These are phyloP conservation scores for Aspergillus cristatus DNA, from an alignment of 495 filamentous ascomycete species.

Conservation along the genomic window DNA sequence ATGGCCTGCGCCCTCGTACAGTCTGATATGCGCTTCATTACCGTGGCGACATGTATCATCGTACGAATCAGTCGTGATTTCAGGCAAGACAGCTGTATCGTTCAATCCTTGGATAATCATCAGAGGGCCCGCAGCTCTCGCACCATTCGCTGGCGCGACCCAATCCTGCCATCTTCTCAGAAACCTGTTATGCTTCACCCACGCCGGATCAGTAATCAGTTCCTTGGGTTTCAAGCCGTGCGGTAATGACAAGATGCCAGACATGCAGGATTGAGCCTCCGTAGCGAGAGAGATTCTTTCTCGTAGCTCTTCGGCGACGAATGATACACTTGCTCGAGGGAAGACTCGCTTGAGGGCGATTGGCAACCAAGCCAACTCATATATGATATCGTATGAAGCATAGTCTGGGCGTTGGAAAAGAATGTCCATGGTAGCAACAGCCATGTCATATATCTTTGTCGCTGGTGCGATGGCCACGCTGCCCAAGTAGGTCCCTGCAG, in stretches of 20 bases:
- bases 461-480: conserved; percentile 29
- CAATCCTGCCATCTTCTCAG: conserved; percentile 1
- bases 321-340: neutral
- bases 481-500: conserved; percentile 31
- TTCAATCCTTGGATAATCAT: conserved; percentile 2
- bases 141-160: conserved; percentile 1
- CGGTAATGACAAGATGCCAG: too few species aligned
- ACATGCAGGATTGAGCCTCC: conserved; percentile 4
- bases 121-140: neutral
- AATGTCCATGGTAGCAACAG: neutral
- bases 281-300: neutral
- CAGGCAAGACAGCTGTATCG: neutral
- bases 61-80: neutral
- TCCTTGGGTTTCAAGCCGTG: too few species aligned
- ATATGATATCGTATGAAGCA: neutral
- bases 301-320: neutral
- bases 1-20: conserved; percentile 6
- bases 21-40: conserved; percentile 1
- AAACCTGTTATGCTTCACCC: neutral
- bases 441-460: conserved; percentile 9
- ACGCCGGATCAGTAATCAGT: neutral
- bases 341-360: neutral
- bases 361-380: neutral
- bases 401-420: neutral
- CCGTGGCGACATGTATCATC: conserved; percentile 1